Evolutionary conservation across 805 yeast genomes (phyloP).

Genomic region (Teunomyces aglyptinius): DNA sequence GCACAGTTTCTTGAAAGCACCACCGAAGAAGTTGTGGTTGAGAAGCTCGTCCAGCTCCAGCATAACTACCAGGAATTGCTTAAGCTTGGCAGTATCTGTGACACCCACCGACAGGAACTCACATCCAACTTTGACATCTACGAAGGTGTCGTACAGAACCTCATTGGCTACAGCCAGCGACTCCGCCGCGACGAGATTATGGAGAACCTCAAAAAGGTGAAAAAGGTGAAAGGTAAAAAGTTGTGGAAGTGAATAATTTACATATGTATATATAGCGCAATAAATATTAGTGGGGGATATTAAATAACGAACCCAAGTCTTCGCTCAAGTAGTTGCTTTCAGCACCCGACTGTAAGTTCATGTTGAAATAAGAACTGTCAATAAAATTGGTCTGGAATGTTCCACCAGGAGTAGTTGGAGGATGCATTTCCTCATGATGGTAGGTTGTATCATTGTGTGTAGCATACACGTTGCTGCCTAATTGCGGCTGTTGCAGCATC

Average conservation of each 20-base stretch:
- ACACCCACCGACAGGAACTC: slow-evolving; percentile 46
- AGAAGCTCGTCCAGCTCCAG: slow-evolving; percentile 35
- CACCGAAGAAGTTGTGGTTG: slow-evolving; percentile 13
- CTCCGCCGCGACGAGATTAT: slow-evolving; percentile 51
- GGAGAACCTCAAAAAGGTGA: slow-evolving; percentile 22
- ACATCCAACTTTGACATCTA: slow-evolving; percentile 69
- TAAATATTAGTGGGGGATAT: slow-evolving; percentile 15
- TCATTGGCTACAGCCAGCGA: slow-evolving; percentile 88
- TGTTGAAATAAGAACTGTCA: slow-evolving; percentile 40
- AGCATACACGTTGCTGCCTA: slow-evolving; percentile 32
- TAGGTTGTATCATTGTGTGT: slow-evolving; percentile 14
- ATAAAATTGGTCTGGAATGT: slow-evolving; percentile 36
- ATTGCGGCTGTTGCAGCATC: not conserved
- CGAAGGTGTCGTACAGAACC: slow-evolving; percentile 83
- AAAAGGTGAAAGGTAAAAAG: slow-evolving; percentile 7
- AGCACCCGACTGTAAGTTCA: slow-evolving; percentile 40
- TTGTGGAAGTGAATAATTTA: slow-evolving; percentile 10
- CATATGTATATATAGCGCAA: slow-evolving; percentile 3
- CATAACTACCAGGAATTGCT: slow-evolving; percentile 25
- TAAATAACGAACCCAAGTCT: slow-evolving; percentile 29
- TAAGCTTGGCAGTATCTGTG: slow-evolving; percentile 47
- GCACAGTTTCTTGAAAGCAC: slow-evolving; percentile 22
- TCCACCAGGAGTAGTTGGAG: slow-evolving; percentile 25
- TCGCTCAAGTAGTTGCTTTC: slow-evolving; percentile 23
- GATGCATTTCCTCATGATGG: slow-evolving; percentile 2